Evolutionary conservation across 805 yeast genomes (phyloP), one percentile per base, ranked within the genome.

Genomic region (Candida mattraensis): DNA sequence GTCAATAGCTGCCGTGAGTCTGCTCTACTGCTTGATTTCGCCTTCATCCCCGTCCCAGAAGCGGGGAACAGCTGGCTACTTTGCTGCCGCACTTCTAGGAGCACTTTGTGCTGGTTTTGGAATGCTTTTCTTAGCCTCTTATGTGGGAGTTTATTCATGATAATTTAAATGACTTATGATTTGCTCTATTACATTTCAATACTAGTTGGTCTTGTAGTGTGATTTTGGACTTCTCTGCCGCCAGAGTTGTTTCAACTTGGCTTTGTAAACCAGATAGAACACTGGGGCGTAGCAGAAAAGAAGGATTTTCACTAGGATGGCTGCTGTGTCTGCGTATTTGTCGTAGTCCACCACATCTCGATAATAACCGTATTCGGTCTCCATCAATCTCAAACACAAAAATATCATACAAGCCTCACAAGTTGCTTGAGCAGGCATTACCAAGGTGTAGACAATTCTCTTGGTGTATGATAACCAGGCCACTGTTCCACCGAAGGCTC

Each of bases 71-170:
- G n/a, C 37, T 2, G 7, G 15, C 7, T 56, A 56, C 26, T 18
- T 38, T 4, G 5, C 48, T 5, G 16, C 50, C 7, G 55, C 61
- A 3, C 29, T 33, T 1, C 14, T 49, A 13, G 45, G 53, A 1
- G 38, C 61, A 1, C 25, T 57, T 12, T 39, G 52, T 1, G 35
- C 50, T 12, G 58, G 54, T 2, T 60, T 60, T 39, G 59, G 65
- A 3, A 38, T 50, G 7, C 29, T 58, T 16, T 58, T 56, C 13
- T 33, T 58, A 9, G 47, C 64, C 18, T 58, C 61, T 9, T 40
- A 42, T 21, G 53, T 57, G 28, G 66, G 65, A 7, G 61, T 60
- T 8, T 58, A 56, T 30, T 42, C 63, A 16, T 60, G 36, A 40
- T 25, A 20, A 26, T 18, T 11, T 12, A 13, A 17, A 18, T 9